These are phyloP conservation scores for Pterula multifida DNA, from an alignment of 1,284 basidiomycete species.

Conservation along the genomic window DNA sequence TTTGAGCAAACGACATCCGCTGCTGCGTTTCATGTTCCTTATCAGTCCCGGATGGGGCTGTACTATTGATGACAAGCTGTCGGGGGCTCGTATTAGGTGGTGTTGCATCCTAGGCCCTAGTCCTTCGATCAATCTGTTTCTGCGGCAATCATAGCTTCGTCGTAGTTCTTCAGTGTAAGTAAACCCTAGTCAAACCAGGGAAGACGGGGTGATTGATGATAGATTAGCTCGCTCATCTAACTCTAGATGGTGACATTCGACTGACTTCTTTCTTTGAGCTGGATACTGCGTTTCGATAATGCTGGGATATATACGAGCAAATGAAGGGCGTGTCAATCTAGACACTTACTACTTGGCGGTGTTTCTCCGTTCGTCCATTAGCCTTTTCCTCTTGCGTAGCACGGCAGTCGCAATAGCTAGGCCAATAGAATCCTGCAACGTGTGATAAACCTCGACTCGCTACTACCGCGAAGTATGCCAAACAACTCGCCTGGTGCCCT, in stretches of 20 bases:
- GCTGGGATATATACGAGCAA: conserved; percentile 4
- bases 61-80: no score
- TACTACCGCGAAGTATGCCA: not conserved
- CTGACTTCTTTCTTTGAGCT: not conserved
- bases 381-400: conserved; percentile 26
- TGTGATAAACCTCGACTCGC: no score
- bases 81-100: no score
- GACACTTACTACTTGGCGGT: conserved; percentile 20
- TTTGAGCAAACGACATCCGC: not conserved
- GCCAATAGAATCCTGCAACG: conserved; percentile 30
- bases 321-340: no score
- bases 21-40: not conserved
- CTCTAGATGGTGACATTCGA: conserved; percentile 9
- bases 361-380: conserved; percentile 21
- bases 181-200: conserved; percentile 3
- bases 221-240: conserved; percentile 17
- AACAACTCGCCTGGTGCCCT: conserved; percentile 10
- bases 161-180: conserved; percentile 15
- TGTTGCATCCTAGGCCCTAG: no score
- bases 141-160: conserved; percentile 17
- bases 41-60: not conserved
- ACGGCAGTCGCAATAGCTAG: conserved; percentile 30
- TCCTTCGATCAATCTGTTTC: conserved; percentile 17
- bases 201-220: no score
- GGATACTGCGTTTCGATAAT: not conserved